Percentiles rank a stretch among this genome's conserved stretches.
phyloP scores from a whole-genome alignment of 192 early-diverging fungal genomes.

The Mortierella alpina region DNA sequence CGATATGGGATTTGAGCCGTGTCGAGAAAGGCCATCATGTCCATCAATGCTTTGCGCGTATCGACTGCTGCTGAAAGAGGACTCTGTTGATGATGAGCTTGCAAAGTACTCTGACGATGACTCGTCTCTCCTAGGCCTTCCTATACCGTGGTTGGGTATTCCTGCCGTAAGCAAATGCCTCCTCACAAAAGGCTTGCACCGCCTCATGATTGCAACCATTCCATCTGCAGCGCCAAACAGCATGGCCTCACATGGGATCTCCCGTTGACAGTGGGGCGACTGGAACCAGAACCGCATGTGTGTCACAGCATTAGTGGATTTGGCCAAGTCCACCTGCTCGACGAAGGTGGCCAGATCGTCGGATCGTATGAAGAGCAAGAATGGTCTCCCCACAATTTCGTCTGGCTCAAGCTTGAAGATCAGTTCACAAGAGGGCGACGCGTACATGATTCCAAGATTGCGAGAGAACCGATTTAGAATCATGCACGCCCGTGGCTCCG shows the following conservation, averaged over 20 bases:
- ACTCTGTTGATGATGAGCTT: background rate
- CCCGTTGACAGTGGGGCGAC: conserved; percentile 20
- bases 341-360: conserved; percentile 40
- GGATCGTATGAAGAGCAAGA: conserved; percentile 38
- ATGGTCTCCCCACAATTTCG: conserved; percentile 29
- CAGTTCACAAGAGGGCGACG: conserved; percentile 40
- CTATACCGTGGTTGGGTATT: background rate
- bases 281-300: conserved; percentile 53
- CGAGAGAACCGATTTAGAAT: conserved; percentile 53
- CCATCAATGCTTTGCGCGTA: background rate
- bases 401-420: conserved; percentile 38
- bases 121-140: background rate
- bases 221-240: conserved; percentile 48
- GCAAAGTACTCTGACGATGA: background rate
- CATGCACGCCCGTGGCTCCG: conserved; percentile 52
- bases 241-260: conserved; percentile 51
- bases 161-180: conserved; percentile 10
- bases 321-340: conserved; percentile 50
- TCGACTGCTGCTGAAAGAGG: background rate
- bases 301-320: conserved; percentile 38
- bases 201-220: conserved; percentile 33
- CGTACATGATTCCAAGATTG: conserved; percentile 44
- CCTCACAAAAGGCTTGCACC: conserved; percentile 36
- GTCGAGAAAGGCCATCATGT: no score
- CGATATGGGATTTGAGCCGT: no score